Evolutionary conservation across 179 eudicot species (phyloP).

Genomic region (Silene vulgaris): DNA sequence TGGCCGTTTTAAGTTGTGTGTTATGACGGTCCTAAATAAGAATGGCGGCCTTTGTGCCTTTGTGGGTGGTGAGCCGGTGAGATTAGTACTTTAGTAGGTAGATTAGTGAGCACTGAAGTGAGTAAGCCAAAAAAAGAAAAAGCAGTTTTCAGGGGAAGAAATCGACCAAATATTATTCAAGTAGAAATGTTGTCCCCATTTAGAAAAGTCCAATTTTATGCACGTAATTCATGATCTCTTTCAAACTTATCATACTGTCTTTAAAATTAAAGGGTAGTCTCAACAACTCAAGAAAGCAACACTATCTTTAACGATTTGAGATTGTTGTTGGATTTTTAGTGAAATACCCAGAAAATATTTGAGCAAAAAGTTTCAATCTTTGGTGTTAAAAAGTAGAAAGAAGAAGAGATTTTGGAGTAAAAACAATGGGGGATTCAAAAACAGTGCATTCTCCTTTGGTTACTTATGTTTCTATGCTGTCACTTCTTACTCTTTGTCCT

Average conservation of each 20-base stretch:
- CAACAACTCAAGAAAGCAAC: neutral
- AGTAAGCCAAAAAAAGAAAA: no score
- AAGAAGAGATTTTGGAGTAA: neutral
- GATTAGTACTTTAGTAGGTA: no score
- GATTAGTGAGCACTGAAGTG: no score
- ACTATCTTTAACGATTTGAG: neutral
- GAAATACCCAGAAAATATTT: neutral
- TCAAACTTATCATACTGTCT: neutral
- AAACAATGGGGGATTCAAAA: conserved; percentile 41
- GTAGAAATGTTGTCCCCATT: neutral
- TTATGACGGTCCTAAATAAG: no score
- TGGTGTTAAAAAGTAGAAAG: neutral
- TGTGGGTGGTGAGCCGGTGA: no score
- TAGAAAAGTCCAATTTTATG: neutral
- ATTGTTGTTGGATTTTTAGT: neutral
- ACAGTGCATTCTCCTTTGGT: conserved; percentile 72
- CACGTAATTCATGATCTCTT: neutral
- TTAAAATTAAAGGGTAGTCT: no score
- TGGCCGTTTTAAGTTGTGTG: no score
- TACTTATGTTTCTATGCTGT: conserved; percentile 74
- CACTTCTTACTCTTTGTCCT: conserved; percentile 82
- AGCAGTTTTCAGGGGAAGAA: no score
- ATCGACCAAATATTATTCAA: no score
- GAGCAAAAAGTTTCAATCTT: neutral
- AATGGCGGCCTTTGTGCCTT: no score